Evolutionary conservation across 2,329 filamentous ascomycete species (phyloP).

Genomic region (Clonostachys rhizophaga): DNA sequence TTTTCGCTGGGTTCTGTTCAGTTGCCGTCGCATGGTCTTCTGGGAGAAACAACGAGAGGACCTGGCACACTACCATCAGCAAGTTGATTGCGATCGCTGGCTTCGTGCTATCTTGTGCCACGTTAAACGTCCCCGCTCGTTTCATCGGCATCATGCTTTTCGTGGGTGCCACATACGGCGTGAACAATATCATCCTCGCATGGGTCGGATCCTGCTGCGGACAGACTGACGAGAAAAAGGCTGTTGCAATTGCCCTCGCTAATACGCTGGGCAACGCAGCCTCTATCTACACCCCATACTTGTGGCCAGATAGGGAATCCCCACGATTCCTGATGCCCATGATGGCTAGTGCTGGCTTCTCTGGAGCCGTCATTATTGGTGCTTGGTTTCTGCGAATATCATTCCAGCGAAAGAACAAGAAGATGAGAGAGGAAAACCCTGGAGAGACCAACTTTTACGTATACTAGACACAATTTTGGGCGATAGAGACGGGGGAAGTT

Average conservation of each 20-base stretch:
- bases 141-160: constrained; percentile 20
- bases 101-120: constrained; percentile 21
- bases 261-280: constrained; percentile 29
- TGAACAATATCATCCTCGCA: constrained; percentile 31
- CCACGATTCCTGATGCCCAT: constrained; percentile 29
- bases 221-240: constrained; percentile 35
- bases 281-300: constrained; percentile 33
- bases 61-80: constrained; percentile 21
- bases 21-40: constrained; percentile 28
- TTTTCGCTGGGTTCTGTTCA: constrained; percentile 28
- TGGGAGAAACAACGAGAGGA: constrained; percentile 30
- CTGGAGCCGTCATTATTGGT: constrained; percentile 3
- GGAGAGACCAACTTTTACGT: constrained; percentile 11
- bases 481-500: too few relatives aligned
- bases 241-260: constrained; percentile 27
- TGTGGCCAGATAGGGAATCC: constrained; percentile 28
- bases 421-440: constrained; percentile 10
- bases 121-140: constrained; percentile 15
- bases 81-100: constrained; percentile 28
- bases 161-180: constrained; percentile 20
- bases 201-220: constrained; percentile 30
- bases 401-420: constrained; percentile 12
- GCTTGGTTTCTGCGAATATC: constrained; percentile 5
- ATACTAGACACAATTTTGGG: constrained; percentile 4
- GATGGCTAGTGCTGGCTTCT: constrained; percentile 9